Percentiles rank a stretch among this genome's conserved stretches.
Conservation (phyloP, 208 protist species). For the Wallacemonas sp. region DNA sequence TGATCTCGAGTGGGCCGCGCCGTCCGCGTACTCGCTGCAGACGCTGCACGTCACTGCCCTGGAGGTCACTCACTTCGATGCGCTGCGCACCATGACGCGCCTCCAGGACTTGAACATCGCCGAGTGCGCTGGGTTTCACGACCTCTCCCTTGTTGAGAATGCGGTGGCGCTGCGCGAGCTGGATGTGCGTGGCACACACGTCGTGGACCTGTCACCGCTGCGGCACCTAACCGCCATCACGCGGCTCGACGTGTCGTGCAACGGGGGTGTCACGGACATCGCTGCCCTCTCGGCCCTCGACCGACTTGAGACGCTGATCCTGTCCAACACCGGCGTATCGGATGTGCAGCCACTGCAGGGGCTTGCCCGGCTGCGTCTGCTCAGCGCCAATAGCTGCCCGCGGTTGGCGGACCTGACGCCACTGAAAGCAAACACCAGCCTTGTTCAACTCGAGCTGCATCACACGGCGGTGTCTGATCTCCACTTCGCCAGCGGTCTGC, state of each 20-base stretch:
- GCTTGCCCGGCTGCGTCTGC: background rate
- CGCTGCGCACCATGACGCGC: background rate
- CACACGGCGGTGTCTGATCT: background rate
- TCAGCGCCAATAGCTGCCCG: background rate
- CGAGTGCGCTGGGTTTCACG: background rate
- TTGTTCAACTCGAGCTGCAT: background rate
- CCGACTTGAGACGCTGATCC: no score
- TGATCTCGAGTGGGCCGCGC: background rate
- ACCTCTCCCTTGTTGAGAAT: background rate
- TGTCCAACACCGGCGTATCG: background rate
- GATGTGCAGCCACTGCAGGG: background rate
- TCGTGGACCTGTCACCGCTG: background rate
- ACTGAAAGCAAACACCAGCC: background rate
- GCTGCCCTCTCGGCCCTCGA: background rate
- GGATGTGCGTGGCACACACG: background rate
- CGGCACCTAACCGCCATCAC: background rate
- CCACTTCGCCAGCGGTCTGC: background rate
- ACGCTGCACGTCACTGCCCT: background rate
- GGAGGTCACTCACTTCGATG: background rate
- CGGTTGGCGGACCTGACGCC: background rate
- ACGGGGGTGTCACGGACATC: background rate
- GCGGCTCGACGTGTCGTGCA: background rate
- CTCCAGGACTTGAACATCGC: background rate
- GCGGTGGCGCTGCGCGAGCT: background rate
- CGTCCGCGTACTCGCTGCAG: background rate